Percentiles rank a stretch among this genome's conserved stretches.
phyloP scores from a whole-genome alignment of 768 basidiomycete species.

The Russula emetica region DNA sequence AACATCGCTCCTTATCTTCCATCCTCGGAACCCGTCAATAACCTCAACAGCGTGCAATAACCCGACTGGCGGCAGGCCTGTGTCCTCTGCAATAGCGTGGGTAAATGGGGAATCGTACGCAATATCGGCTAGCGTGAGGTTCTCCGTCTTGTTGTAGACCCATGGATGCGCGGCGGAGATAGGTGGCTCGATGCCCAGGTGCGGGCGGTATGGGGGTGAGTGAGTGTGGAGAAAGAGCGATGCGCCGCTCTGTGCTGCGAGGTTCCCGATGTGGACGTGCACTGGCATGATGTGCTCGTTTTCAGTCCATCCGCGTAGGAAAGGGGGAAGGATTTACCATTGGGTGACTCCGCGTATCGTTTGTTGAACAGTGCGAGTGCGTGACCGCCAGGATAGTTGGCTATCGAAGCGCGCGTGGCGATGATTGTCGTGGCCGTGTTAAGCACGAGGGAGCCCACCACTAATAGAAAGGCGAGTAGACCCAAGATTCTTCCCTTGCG shows the following conservation, averaged over 20 bases:
- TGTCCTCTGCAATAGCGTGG: constrained; percentile 57
- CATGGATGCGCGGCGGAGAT: constrained; percentile 37
- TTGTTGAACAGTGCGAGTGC: constrained; percentile 64
- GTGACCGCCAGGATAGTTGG: constrained; percentile 87
- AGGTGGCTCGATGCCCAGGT: constrained; percentile 22
- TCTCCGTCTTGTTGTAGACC: constrained; percentile 83
- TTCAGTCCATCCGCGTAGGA: background rate
- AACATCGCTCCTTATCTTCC: constrained; percentile 34
- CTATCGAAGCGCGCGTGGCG: constrained; percentile 53
- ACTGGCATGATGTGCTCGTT: constrained; percentile 34
- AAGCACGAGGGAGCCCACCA: constrained; percentile 45
- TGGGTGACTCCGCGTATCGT: constrained; percentile 36
- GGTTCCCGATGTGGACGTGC: constrained; percentile 77
- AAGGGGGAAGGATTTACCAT: constrained; percentile 31
- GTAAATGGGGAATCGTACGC: constrained; percentile 45
- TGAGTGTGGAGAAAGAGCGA: constrained; percentile 79
- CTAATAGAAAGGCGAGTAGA: constrained; percentile 43
- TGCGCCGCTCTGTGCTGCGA: constrained; percentile 86
- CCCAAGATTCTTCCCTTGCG: constrained; percentile 48
- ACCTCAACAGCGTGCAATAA: constrained; percentile 44
- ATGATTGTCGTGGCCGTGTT: constrained; percentile 55
- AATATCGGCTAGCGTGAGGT: constrained; percentile 42
- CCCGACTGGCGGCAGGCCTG: constrained; percentile 28
- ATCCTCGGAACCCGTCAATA: constrained; percentile 46
- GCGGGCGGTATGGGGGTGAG: constrained; percentile 47